phyloP scores from a whole-genome alignment of 2,329 filamentous ascomycete species.

The Chrysosporium keratinophilum region DNA sequence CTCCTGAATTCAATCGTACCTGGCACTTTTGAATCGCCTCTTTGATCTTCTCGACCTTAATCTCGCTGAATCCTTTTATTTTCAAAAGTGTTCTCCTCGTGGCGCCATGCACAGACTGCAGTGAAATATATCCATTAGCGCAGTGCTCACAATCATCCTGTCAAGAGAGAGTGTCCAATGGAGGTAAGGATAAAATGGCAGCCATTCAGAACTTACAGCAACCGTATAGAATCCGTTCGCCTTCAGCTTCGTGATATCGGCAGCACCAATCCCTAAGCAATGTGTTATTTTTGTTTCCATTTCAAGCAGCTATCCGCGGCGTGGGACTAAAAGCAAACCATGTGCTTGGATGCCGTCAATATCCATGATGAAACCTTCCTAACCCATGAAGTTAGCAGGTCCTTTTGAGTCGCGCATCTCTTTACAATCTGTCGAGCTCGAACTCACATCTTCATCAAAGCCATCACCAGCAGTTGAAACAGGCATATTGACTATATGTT shows the following conservation, averaged over 20 bases:
- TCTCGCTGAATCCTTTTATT: slow-evolving; percentile 60
- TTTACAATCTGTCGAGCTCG: no score
- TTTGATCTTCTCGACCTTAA: slow-evolving; percentile 61
- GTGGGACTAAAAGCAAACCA: slow-evolving; percentile 30
- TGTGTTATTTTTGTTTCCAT: background rate
- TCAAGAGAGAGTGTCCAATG: background rate
- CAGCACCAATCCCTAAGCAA: slow-evolving; percentile 48
- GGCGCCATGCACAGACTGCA: slow-evolving; percentile 49
- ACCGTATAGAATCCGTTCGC: slow-evolving; percentile 53
- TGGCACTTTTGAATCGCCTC: slow-evolving; percentile 54
- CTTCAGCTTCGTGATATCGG: slow-evolving; percentile 57
- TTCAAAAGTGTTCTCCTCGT: slow-evolving; percentile 52
- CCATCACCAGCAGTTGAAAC: slow-evolving; percentile 46
- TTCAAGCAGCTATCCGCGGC: background rate
- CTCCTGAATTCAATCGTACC: slow-evolving; percentile 27
- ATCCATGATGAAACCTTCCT: slow-evolving; percentile 51
- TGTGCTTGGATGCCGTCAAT: slow-evolving; percentile 57
- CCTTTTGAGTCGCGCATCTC: no score
- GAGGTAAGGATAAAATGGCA: background rate
- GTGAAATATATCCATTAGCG: background rate
- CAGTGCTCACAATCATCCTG: background rate
- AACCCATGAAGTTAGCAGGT: background rate
- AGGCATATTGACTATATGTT: slow-evolving; percentile 33
- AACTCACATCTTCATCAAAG: slow-evolving; percentile 32
- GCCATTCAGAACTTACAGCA: slow-evolving; percentile 38